Percentiles rank a stretch among this genome's conserved stretches.
phyloP scores from a whole-genome alignment of 306 rosid genomes.

The Sindora glabra region DNA sequence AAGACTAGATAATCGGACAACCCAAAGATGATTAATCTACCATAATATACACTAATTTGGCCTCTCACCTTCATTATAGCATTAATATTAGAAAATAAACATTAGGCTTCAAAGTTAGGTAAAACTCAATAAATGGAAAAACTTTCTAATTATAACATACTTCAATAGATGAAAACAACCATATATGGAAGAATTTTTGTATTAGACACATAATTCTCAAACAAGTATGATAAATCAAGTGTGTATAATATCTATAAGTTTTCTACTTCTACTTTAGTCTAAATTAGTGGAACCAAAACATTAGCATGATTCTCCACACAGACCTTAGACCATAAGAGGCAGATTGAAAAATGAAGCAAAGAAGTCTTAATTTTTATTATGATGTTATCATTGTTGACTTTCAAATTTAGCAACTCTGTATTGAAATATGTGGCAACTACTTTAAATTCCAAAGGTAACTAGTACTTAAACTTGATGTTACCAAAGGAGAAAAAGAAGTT shows the following conservation, averaged over 20 bases:
- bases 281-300: conserved; percentile 94
- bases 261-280: conserved; percentile 93
- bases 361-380: conserved; percentile 96
- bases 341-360: conserved; percentile 88
- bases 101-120: conserved; percentile 7
- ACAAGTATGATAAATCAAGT: neutral
- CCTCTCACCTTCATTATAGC: conserved; percentile 83
- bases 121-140: too few relatives aligned
- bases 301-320: conserved; percentile 93
- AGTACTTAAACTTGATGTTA: conserved; percentile 80
- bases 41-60: conserved; percentile 75
- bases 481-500: too few relatives aligned
- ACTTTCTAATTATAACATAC: too few relatives aligned
- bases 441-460: conserved; percentile 87
- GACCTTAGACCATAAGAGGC: conserved; percentile 90
- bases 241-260: neutral
- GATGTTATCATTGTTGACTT: conserved; percentile 86
- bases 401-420: conserved; percentile 76
- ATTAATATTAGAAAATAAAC: too few relatives aligned
- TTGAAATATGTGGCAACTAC: conserved; percentile 97
- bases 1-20: conserved; percentile 78
- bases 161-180: too few relatives aligned
- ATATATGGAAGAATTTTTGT: too few relatives aligned
- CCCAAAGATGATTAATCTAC: conserved; percentile 90
- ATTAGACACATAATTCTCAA: too few relatives aligned